Evolutionary conservation across 768 basidiomycete species (phyloP).

Genomic region (Vararia minispora): DNA sequence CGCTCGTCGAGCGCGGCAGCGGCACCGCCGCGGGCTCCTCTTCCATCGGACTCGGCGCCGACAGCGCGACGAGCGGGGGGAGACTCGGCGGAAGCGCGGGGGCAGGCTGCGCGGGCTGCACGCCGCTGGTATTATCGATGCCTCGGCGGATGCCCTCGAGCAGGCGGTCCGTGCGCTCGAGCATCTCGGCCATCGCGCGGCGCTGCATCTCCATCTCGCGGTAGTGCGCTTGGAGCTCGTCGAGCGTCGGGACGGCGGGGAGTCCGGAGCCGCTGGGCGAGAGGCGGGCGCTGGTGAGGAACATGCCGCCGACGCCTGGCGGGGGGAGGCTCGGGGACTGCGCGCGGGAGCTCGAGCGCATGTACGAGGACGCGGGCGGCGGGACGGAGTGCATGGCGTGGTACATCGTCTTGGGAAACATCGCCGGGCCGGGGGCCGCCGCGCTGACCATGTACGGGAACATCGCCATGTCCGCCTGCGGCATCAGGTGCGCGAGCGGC

Average conservation of each 20-base stretch:
- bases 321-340: slow-evolving; percentile 24
- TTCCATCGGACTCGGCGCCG: neutral
- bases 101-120: slow-evolving; percentile 5
- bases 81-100: neutral
- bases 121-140: slow-evolving; percentile 60
- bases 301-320: slow-evolving; percentile 10
- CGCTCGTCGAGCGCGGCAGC: slow-evolving; percentile 15
- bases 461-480: too few relatives aligned
- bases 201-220: slow-evolving; percentile 51
- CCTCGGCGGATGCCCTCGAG: slow-evolving; percentile 63
- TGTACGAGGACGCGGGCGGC: slow-evolving; percentile 33
- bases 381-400: slow-evolving; percentile 6
- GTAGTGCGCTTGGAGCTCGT: slow-evolving; percentile 67
- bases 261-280: slow-evolving; percentile 14
- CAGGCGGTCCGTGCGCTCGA: slow-evolving; percentile 63
- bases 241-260: slow-evolving; percentile 31
- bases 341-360: slow-evolving; percentile 47
- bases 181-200: slow-evolving; percentile 58
- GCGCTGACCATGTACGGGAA: too few relatives aligned
- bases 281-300: slow-evolving; percentile 38
- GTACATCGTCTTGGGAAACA: slow-evolving; percentile 7
- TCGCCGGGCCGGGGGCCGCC: slow-evolving; percentile 26
- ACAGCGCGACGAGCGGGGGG: too few relatives aligned
- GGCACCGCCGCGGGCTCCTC: slow-evolving; percentile 13
- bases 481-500: slow-evolving; percentile 28